Base-by-base conservation (phyloP, 495 filamentous ascomycete genomes). In the Hypomontagnella submonticulosa region DNA sequence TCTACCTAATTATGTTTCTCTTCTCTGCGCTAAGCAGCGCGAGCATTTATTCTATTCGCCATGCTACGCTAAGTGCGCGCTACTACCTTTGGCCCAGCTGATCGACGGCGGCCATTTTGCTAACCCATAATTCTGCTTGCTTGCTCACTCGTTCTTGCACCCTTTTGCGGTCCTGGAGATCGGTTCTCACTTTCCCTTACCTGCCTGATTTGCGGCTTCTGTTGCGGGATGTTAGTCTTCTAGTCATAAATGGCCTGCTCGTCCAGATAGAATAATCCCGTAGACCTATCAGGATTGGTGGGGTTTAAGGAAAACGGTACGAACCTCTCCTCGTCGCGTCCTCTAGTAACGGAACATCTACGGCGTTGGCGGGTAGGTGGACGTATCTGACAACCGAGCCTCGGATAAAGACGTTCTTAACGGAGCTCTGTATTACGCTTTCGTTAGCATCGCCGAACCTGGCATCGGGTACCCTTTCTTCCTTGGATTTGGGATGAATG, bases 351-450 rank as follows among this genome's bases (percentile, higher is more conserved):
- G 89, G 90, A 10, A 92, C 89, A 75, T 99, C 95, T 19, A 99
- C 93, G 40, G 91, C 90, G 27, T 81, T 85, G n/a, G 87, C 85
- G 0, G 95, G 96, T 56, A 99, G 78, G 74, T 98, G 90, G 57
- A 99, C 93, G 73, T 98, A 99, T 61, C 95, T 86, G 57, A 99
- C 95, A 27, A 98, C 95, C 54, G 92, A 97, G 5, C 95, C 95
- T 69, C 95, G 86, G 72, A 98, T 98, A 75, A 99, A 99, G 75
- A 98, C 92, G 73, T 97, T 98, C 81, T 96, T 97, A 57, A 97
- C 92, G n/a, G 93, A 95, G 66, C 81, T 83, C 79, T 82, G 55
- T 4, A 8, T 33, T 44, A 2, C 15, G 4, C 4, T 55, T 43
- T 7, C 6, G 57, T 61, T 57, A 61, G 57, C 30, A 30, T 8